Evolutionary conservation across 257 asterid genomes (phyloP).

Genomic region (Penstemon eatonii): DNA sequence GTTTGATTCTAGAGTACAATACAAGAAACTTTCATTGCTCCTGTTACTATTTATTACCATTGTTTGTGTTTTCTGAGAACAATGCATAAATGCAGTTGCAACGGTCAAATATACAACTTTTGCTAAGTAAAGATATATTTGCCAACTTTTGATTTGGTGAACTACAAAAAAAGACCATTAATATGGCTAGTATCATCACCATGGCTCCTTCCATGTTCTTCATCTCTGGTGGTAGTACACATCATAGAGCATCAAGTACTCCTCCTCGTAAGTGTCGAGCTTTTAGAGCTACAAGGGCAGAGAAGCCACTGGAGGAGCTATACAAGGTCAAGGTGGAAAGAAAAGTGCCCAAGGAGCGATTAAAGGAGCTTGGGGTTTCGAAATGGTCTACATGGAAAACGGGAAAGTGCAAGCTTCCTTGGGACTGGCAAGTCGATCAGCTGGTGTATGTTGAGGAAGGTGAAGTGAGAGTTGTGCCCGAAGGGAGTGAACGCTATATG

Average conservation of each 20-base stretch:
- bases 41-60: neutral
- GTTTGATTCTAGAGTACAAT: neutral
- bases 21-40: slow-evolving; percentile 8
- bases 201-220: slow-evolving; percentile 42
- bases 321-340: slow-evolving; percentile 84
- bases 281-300: slow-evolving; percentile 51
- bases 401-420: slow-evolving; percentile 82
- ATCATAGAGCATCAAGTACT: slow-evolving; percentile 16
- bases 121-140: neutral
- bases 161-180: neutral
- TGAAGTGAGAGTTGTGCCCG: slow-evolving; percentile 93
- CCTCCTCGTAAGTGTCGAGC: slow-evolving; percentile 25
- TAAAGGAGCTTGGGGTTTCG: slow-evolving; percentile 68
- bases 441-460: slow-evolving; percentile 94
- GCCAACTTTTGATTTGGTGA: neutral
- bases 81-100: neutral
- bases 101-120: neutral
- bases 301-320: slow-evolving; percentile 87
- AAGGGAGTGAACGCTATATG: slow-evolving; percentile 79
- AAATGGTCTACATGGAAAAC: slow-evolving; percentile 93
- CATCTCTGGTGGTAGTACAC: slow-evolving; percentile 26
- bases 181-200: slow-evolving; percentile 55
- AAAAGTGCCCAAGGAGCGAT: slow-evolving; percentile 55
- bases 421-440: slow-evolving; percentile 99
- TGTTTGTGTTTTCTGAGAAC: neutral